These are phyloP conservation scores for Metschnikowia vanudenii DNA, from an alignment of 805 yeast genomes.

Conservation along the genomic window DNA sequence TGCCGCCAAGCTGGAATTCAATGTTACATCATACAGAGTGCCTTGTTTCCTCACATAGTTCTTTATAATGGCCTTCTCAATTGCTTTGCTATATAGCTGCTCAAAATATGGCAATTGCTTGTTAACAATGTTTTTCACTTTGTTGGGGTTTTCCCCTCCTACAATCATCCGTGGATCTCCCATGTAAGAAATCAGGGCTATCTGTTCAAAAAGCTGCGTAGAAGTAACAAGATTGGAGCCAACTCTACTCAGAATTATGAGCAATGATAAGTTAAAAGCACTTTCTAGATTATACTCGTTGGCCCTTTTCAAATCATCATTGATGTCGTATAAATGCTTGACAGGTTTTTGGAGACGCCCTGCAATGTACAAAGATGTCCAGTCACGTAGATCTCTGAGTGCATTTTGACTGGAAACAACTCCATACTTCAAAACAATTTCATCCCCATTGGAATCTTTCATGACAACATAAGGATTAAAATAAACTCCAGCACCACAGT, in stretches of 20 bases:
- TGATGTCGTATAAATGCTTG: constrained; percentile 59
- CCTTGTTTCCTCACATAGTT: constrained; percentile 1
- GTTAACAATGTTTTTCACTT: constrained; percentile 78
- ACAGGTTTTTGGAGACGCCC: constrained; percentile 96
- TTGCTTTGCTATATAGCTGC: constrained; percentile 67
- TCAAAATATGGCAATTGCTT: constrained; percentile 73
- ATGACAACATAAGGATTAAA: constrained; percentile 86
- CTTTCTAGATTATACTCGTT: constrained; percentile 75
- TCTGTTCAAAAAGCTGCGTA: constrained; percentile 59
- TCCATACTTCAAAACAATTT: constrained; percentile 72
- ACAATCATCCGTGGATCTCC: constrained; percentile 87
- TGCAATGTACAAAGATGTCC: constrained; percentile 85
- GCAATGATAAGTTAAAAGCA: constrained; percentile 68
- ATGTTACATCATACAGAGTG: background rate
- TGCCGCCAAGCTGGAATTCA: constrained; percentile 4
- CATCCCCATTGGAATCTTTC: constrained; percentile 35
- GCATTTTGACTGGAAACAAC: constrained; percentile 64
- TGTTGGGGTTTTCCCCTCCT: constrained; percentile 90
- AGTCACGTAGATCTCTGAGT: constrained; percentile 68
- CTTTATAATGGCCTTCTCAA: constrained; percentile 21
- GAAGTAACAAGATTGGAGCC: constrained; percentile 1
- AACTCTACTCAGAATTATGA: constrained; percentile 58
- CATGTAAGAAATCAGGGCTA: constrained; percentile 77
- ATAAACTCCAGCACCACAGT: constrained; percentile 85
- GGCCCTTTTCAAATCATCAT: constrained; percentile 53